Evolutionary conservation across 2,329 filamentous ascomycete species (phyloP), one percentile per base, ranked within the genome.

Genomic region (Neofusicoccum laricinum): DNA sequence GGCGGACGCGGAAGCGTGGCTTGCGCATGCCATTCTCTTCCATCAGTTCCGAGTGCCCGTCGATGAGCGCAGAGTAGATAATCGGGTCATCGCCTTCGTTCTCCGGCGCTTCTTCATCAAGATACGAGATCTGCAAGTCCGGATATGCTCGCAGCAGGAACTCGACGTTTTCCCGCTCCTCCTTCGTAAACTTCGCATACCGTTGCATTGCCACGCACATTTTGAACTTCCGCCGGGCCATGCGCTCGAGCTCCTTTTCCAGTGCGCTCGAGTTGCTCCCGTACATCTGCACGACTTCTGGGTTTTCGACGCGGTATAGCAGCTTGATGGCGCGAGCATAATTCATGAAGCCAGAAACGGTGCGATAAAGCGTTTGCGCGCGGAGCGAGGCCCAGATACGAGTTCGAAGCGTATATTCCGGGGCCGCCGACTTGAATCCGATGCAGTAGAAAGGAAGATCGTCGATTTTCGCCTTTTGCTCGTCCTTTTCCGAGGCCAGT

Each of bases 371-470:
- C 6, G 95, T 99, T 78, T 99, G 95, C 64, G 93, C 97, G 41
- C 95, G 94, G 41, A 99, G 90, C 4, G 95, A 99, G 4, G 95
- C 92, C 95, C 95, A 99, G 70, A 99, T 99, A 81, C 95, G 92
- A 10, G 95, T 99, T 66, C 95, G 89, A 4, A 99, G 89, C 34
- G 95, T 99, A 80, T 99, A 99, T 77, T 99, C 95, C 0, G 95
- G 95, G 66, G 95, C 95, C 30, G 95, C 96, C 48, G 95, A 98
- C 81, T 99, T 99, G 88, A 99, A 99, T 81, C 95, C 95, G 77
- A 99, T 98, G 82, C 95, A 99, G 85, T 99, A 99, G 83, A 99
- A 99, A 45, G 95, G 95, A 65, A 99, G 87, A 77, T 99, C 95
- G 68, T 99, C 95, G 68, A 98, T 98, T 87, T 99, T 98, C 87